Evolutionary conservation across 345 rosid species (phyloP).

Genomic region (Populus euphratica): DNA sequence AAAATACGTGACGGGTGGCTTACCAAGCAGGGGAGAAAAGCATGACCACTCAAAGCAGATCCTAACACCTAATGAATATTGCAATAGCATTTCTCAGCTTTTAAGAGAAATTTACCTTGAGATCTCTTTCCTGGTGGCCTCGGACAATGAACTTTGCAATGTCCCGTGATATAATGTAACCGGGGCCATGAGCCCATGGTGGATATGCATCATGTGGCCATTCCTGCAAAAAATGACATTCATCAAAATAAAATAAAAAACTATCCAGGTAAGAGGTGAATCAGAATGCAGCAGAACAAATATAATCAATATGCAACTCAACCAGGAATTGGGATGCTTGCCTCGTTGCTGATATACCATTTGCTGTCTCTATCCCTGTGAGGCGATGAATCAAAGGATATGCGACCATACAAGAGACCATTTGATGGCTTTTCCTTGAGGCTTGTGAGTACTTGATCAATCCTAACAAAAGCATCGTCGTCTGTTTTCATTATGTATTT

Average conservation of each 20-base stretch:
- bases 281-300: conserved; percentile 8
- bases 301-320: conserved; percentile 1
- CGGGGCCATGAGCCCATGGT: conserved; percentile 99
- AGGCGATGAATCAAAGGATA: conserved; percentile 69
- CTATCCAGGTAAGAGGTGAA: not conserved
- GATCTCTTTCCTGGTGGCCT: conserved; percentile 64
- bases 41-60: no score
- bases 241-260: not conserved
- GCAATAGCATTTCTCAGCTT: no score
- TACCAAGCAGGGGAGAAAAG: not conserved
- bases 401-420: conserved; percentile 69
- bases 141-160: conserved; percentile 69
- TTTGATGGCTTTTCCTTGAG: conserved; percentile 55
- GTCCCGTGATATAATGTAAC: conserved; percentile 71
- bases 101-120: conserved; percentile 42
- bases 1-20: not conserved
- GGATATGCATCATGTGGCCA: conserved; percentile 71
- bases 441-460: conserved; percentile 65
- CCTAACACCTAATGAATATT: no score
- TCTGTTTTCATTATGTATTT: conserved; percentile 91
- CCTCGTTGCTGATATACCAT: conserved; percentile 79
- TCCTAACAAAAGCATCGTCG: conserved; percentile 87
- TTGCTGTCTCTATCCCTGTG: conserved; percentile 74
- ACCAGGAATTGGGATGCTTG: conserved; percentile 20
- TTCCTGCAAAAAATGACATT: conserved; percentile 42